A percentile compares a stretch with the other conserved stretches of the same genome.
Conservation (phyloP, 352 stramenopile genomes). For the Phytopythium ostracodes region DNA sequence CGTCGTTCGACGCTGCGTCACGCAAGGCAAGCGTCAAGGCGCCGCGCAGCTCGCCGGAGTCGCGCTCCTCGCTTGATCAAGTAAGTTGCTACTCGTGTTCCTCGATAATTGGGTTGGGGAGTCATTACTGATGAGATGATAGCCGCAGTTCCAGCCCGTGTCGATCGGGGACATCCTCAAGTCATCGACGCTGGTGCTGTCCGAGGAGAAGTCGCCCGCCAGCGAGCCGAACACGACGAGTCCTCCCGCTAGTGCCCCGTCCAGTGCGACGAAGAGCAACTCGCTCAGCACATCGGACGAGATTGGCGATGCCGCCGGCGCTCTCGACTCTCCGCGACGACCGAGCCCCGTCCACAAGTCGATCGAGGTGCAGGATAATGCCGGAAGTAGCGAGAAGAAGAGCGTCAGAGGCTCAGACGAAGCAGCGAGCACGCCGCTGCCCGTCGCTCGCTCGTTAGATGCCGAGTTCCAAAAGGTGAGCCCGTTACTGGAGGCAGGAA, state of each 20-base stretch:
- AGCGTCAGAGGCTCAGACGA: background rate
- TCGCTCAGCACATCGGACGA: background rate
- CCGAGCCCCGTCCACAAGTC: slow-evolving; percentile 6
- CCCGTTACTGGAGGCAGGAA: background rate
- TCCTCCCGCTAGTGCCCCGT: slow-evolving; percentile 16
- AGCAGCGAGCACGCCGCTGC: background rate
- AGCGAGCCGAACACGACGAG: slow-evolving; percentile 13
- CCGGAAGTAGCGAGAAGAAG: background rate
- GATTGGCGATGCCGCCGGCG: background rate
- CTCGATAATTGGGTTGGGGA: too few species aligned
- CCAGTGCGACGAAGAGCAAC: slow-evolving; percentile 19
- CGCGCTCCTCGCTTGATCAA: background rate
- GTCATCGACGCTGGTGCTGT: slow-evolving; percentile 26
- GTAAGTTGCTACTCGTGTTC: background rate
- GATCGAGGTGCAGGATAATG: background rate
- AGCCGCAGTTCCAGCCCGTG: slow-evolving; percentile 14
- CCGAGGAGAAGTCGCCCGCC: slow-evolving; percentile 15
- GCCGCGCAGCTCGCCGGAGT: background rate
- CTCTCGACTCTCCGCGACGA: background rate
- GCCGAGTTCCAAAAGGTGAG: slow-evolving; percentile 1
- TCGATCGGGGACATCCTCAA: slow-evolving; percentile 47
- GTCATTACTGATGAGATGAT: slow-evolving; percentile 6
- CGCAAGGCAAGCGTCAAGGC: background rate
- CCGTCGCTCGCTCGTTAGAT: slow-evolving; percentile 1
- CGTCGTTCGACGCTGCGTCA: slow-evolving; percentile 1